Conservation (phyloP, 345 rosid species). For the Ceriops decandra region DNA sequence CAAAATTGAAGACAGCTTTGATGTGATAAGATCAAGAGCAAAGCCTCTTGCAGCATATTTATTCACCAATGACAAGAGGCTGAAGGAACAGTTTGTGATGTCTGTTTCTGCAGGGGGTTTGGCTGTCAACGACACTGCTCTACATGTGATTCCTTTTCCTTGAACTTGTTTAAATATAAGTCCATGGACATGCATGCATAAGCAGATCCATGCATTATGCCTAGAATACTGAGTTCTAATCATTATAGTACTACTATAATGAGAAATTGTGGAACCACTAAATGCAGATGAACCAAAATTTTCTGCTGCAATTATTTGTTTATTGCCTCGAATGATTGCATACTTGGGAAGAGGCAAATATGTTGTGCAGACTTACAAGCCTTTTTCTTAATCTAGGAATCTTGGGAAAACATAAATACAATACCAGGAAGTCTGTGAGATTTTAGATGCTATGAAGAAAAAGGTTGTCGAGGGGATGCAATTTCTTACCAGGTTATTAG, state of each 20-base stretch:
- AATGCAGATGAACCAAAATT: too few relatives aligned
- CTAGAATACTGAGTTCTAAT: too few relatives aligned
- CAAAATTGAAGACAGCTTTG: constrained; percentile 73
- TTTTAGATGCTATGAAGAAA: too few relatives aligned
- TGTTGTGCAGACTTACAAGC: neutral
- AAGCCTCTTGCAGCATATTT: constrained; percentile 97
- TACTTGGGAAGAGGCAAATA: neutral
- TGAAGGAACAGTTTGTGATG: constrained; percentile 58
- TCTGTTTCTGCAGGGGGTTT: constrained; percentile 85
- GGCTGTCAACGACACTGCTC: constrained; percentile 69
- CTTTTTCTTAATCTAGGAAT: neutral
- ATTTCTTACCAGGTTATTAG: neutral
- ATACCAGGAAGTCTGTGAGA: too few relatives aligned
- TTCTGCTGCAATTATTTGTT: too few relatives aligned
- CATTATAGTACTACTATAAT: too few relatives aligned
- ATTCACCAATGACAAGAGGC: constrained; percentile 68
- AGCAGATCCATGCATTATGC: neutral
- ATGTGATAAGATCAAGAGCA: constrained; percentile 58
- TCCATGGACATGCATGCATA: neutral
- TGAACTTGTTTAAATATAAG: neutral
- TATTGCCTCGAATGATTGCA: too few relatives aligned
- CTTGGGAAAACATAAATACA: too few relatives aligned
- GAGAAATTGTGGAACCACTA: too few relatives aligned
- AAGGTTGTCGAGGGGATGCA: neutral
- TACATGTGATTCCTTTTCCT: constrained; percentile 58